phyloP scores from a whole-genome alignment of 495 filamentous ascomycete species.

The Tuber brumale region DNA sequence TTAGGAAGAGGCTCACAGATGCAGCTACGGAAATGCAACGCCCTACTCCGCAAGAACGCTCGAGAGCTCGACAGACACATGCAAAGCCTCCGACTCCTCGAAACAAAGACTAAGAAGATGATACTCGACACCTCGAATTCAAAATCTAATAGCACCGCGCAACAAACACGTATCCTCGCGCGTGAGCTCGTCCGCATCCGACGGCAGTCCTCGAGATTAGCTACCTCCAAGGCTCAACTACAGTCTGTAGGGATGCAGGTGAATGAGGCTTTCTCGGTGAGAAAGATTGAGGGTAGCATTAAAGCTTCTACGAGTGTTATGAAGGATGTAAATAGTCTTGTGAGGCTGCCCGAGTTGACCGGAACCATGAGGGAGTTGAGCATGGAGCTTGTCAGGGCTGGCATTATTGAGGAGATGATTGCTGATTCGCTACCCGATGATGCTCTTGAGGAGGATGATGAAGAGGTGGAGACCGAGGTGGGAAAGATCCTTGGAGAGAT shows the following conservation, averaged over 20 bases:
- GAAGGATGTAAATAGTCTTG: constrained; percentile 87
- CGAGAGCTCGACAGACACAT: constrained; percentile 96
- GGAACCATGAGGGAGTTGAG: constrained; percentile 86
- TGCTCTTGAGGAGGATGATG: constrained; percentile 62
- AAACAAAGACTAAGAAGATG: constrained; percentile 75
- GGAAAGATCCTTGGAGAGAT: constrained; percentile 90
- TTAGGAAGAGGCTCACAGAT: constrained; percentile 5
- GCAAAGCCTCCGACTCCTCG: constrained; percentile 61
- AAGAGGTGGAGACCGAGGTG: constrained; percentile 87
- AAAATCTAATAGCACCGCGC: constrained; percentile 57
- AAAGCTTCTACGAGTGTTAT: constrained; percentile 82
- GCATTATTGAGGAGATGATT: constrained; percentile 97
- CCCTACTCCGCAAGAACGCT: constrained; percentile 79
- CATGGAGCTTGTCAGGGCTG: constrained; percentile 81
- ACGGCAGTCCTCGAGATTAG: constrained; percentile 62
- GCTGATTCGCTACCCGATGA: constrained; percentile 71
- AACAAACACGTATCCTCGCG: constrained; percentile 76
- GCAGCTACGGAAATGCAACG: constrained; percentile 93
- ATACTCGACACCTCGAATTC: constrained; percentile 78
- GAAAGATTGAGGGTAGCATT: constrained; percentile 93
- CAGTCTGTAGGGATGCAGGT: constrained; percentile 97
- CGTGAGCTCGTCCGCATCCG: constrained; percentile 78
- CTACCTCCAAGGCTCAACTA: constrained; percentile 83
- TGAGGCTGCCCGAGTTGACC: constrained; percentile 77
- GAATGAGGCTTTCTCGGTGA: constrained; percentile 87